Evolutionary conservation across 139 green algal species (phyloP).

Genomic region (Limnomonas spitsbergensis): DNA sequence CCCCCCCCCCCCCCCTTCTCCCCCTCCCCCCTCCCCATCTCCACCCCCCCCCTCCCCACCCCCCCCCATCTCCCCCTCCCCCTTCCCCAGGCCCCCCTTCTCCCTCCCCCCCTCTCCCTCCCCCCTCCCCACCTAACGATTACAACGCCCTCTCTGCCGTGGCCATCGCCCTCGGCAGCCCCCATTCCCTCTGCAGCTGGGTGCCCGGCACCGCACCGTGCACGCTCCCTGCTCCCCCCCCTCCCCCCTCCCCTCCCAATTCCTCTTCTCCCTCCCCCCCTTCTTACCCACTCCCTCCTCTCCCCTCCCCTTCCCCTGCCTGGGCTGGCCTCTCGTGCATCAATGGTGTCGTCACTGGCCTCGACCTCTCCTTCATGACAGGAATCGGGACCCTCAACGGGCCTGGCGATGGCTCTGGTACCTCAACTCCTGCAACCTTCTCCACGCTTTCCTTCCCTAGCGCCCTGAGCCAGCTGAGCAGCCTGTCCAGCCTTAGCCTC

Average conservation of each 20-base stretch:
- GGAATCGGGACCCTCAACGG: background rate
- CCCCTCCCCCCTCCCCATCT: too few relatives aligned
- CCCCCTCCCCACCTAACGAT: constrained; percentile 4
- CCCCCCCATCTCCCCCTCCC: too few relatives aligned
- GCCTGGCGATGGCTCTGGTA: too few relatives aligned
- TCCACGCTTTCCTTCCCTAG: background rate
- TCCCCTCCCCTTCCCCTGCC: background rate
- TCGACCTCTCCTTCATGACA: constrained; percentile 10
- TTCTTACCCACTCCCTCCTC: too few relatives aligned
- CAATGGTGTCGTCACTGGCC: constrained; percentile 7
- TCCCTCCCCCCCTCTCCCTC: background rate
- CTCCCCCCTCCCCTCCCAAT: too few relatives aligned
- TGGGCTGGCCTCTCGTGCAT: constrained; percentile 1
- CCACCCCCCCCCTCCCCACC: too few relatives aligned
- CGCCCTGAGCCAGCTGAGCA: background rate
- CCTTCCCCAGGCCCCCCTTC: background rate
- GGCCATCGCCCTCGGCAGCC: background rate
- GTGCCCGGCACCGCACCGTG: too few relatives aligned
- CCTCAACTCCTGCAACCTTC: too few relatives aligned
- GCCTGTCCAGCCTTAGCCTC: background rate
- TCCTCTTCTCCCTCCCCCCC: too few relatives aligned
- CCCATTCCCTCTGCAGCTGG: background rate
- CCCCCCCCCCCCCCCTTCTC: too few relatives aligned
- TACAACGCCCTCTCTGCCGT: constrained; percentile 5
- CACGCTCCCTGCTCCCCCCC: too few relatives aligned